Conservation (phyloP, 306 rosid genomes). For the Adenanthera pavonina region DNA sequence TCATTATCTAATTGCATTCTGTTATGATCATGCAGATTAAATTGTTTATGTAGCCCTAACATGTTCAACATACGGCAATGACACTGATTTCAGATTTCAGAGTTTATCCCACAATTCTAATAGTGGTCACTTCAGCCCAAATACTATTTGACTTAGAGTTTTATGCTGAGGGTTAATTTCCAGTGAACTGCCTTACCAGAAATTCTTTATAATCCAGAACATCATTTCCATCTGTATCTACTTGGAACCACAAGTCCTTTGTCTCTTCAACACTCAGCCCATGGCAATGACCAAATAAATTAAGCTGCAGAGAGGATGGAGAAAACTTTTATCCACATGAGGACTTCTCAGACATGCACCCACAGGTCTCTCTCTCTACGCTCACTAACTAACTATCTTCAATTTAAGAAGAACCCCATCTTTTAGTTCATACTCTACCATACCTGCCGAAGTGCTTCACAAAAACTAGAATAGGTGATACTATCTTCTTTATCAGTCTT, state of each 20-base stretch:
- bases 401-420: neutral
- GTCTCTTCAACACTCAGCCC: slow-evolving; percentile 70
- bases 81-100: neutral
- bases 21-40: neutral
- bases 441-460: slow-evolving; percentile 77
- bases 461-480: slow-evolving; percentile 63
- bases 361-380: neutral
- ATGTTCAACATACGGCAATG: neutral
- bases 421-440: slow-evolving; percentile 9
- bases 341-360: slow-evolving; percentile 11
- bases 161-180: slow-evolving; percentile 10
- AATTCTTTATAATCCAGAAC: slow-evolving; percentile 59
- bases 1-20: neutral
- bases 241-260: slow-evolving; percentile 74
- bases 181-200: slow-evolving; percentile 50
- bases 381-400: neutral
- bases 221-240: slow-evolving; percentile 61
- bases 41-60: neutral
- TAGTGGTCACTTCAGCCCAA: neutral
- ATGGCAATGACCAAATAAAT: slow-evolving; percentile 66
- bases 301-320: slow-evolving; percentile 55
- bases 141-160: neutral
- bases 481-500: slow-evolving; percentile 62
- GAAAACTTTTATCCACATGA: neutral
- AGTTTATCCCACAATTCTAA: neutral